Conservation (phyloP, 1,284 basidiomycete species). For the Tilletia indica region DNA sequence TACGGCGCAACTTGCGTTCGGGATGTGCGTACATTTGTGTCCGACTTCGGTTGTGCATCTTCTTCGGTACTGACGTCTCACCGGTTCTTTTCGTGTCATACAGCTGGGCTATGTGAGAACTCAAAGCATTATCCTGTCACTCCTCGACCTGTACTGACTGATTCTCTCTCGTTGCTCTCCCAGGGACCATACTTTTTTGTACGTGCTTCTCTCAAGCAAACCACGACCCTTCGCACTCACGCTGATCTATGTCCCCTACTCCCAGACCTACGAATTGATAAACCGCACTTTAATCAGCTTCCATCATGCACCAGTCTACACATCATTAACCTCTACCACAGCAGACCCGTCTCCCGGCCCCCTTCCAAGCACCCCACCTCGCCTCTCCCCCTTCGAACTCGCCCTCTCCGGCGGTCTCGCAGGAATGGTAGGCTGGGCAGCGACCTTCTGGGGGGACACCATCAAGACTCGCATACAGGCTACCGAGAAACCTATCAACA, state of each 20-base stretch:
- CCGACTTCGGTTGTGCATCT: neutral
- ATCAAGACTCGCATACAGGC: constrained; percentile 52
- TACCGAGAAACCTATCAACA: neutral
- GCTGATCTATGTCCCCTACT: too few species aligned
- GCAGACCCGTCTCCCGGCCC: neutral
- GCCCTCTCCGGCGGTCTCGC: constrained; percentile 44
- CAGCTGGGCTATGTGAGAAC: constrained; percentile 19
- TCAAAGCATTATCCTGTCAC: neutral
- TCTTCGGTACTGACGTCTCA: neutral
- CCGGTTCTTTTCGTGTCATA: neutral
- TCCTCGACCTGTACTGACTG: neutral
- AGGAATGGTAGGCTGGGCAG: constrained; percentile 45
- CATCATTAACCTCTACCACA: neutral
- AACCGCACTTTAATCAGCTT: constrained; percentile 27
- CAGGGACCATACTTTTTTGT: constrained; percentile 49
- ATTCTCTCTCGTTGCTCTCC: constrained; percentile 18
- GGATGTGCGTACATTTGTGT: constrained; percentile 26
- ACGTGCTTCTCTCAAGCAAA: neutral
- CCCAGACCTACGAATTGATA: constrained; percentile 36
- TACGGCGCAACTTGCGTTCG: constrained; percentile 40
- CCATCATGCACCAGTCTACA: neutral
- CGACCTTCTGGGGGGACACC: constrained; percentile 48
- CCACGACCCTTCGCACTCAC: too few species aligned
- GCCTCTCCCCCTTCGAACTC: constrained; percentile 27
- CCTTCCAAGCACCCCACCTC: neutral